Evolutionary conservation across 805 yeast species (phyloP).

Genomic region (Candida xyloterini): DNA sequence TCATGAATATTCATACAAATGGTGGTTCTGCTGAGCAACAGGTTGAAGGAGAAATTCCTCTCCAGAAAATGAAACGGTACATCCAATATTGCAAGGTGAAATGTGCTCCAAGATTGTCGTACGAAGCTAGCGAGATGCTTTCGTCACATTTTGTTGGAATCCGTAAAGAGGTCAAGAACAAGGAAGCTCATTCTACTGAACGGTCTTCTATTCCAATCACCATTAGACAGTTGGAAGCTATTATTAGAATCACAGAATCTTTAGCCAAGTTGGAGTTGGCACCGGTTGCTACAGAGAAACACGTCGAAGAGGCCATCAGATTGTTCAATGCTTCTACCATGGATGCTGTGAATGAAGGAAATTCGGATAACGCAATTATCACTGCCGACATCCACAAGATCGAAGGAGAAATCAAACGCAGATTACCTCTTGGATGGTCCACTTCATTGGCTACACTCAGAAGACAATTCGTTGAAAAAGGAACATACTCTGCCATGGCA

Average conservation of each 20-base stretch:
- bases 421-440: slow-evolving; percentile 96
- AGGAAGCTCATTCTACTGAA: slow-evolving; percentile 78
- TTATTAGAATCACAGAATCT: slow-evolving; percentile 91
- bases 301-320: slow-evolving; percentile 94
- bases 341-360: slow-evolving; percentile 69
- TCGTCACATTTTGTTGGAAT: slow-evolving; percentile 91
- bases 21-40: slow-evolving; percentile 46
- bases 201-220: slow-evolving; percentile 97
- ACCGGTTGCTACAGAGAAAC: slow-evolving; percentile 82
- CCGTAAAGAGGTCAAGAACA: slow-evolving; percentile 75
- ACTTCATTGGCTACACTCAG: slow-evolving; percentile 81
- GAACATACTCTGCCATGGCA: slow-evolving; percentile 61
- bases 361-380: slow-evolving; percentile 52
- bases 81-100: slow-evolving; percentile 84
- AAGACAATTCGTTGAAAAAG: slow-evolving; percentile 71
- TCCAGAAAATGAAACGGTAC: slow-evolving; percentile 87
- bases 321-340: slow-evolving; percentile 94
- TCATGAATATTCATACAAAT: slow-evolving; percentile 91
- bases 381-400: slow-evolving; percentile 72
- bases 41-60: slow-evolving; percentile 80
- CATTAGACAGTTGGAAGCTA: slow-evolving; percentile 95
- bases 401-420: slow-evolving; percentile 80
- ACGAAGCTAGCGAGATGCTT: slow-evolving; percentile 85
- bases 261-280: slow-evolving; percentile 81
- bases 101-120: slow-evolving; percentile 90